phyloP scores from a whole-genome alignment of 2,329 filamentous ascomycete species.

The Cordyceps cateniannulata region DNA sequence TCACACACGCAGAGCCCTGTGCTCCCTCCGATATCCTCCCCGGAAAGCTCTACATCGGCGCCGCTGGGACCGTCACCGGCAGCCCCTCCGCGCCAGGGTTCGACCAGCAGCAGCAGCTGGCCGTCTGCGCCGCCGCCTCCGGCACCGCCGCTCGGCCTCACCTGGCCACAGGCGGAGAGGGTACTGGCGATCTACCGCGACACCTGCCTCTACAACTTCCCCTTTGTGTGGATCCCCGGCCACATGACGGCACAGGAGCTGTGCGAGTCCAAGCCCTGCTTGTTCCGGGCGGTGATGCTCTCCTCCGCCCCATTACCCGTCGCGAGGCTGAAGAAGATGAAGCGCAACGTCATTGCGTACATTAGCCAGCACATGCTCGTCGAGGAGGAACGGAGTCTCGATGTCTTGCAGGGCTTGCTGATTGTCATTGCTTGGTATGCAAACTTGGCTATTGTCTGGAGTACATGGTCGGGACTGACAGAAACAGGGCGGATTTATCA shows the following conservation, averaged over 20 bases:
- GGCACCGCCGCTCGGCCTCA: slow-evolving; percentile 28
- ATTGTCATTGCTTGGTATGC: slow-evolving; percentile 39
- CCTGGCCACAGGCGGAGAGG: slow-evolving; percentile 32
- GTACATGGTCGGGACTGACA: background rate
- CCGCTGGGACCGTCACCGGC: slow-evolving; percentile 5
- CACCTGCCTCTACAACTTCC: slow-evolving; percentile 30
- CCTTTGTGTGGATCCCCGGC: slow-evolving; percentile 30
- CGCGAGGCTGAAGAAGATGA: slow-evolving; percentile 31
- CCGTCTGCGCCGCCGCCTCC: background rate
- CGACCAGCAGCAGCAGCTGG: background rate
- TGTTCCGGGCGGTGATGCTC: slow-evolving; percentile 34
- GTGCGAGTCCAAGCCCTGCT: slow-evolving; percentile 28
- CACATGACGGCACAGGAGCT: slow-evolving; percentile 25
- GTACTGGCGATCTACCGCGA: slow-evolving; percentile 28
- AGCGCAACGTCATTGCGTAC: slow-evolving; percentile 34
- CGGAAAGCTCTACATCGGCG: slow-evolving; percentile 6
- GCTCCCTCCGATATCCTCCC: slow-evolving; percentile 10
- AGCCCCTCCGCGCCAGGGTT: background rate
- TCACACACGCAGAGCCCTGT: background rate
- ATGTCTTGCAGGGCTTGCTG: slow-evolving; percentile 40
- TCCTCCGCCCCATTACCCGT: slow-evolving; percentile 25
- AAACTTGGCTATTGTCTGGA: background rate
- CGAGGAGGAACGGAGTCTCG: slow-evolving; percentile 33
- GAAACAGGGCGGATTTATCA: slow-evolving; percentile 28
- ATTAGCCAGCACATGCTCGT: slow-evolving; percentile 36